A percentile compares a stretch with the other conserved stretches of the same genome.
Evolutionary conservation across 495 filamentous ascomycete genomes (phyloP).

Genomic region (Neurospora sp.): DNA sequence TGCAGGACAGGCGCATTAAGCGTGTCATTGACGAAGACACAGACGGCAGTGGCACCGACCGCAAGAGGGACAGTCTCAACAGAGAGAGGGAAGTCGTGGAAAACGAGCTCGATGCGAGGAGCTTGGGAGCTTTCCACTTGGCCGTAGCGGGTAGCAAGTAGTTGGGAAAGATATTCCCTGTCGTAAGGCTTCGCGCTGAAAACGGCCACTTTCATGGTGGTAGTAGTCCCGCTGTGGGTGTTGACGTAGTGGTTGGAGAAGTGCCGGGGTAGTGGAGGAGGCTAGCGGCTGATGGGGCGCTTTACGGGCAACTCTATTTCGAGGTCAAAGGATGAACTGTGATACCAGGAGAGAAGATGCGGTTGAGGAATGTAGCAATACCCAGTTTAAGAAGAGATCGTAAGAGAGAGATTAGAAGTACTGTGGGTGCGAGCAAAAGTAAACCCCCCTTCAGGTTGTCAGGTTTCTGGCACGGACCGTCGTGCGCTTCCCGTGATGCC

Average conservation of each 20-base stretch:
- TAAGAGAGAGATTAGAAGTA: background rate
- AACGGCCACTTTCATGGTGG: slow-evolving; percentile 45
- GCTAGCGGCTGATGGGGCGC: background rate
- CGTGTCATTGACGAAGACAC: slow-evolving; percentile 63
- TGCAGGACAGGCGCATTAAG: slow-evolving; percentile 41
- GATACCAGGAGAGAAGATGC: background rate
- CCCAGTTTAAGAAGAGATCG: background rate
- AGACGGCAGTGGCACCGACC: slow-evolving; percentile 45
- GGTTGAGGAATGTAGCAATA: background rate
- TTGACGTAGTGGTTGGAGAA: background rate
- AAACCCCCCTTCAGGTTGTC: too few species aligned
- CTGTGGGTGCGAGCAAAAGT: too few species aligned
- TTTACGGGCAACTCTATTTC: background rate
- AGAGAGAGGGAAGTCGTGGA: slow-evolving; percentile 48
- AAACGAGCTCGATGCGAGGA: slow-evolving; percentile 29
- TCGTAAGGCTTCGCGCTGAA: slow-evolving; percentile 57
- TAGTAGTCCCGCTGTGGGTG: background rate
- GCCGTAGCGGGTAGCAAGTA: slow-evolving; percentile 7
- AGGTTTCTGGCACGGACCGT: background rate
- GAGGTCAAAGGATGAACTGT: background rate
- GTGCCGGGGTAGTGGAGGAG: background rate
- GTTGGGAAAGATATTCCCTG: slow-evolving; percentile 35
- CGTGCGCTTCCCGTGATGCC: background rate
- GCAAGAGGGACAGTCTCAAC: slow-evolving; percentile 47
- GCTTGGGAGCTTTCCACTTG: background rate